Evolutionary conservation across 768 basidiomycete genomes (phyloP).

Genomic region (Roridomyces roridus): DNA sequence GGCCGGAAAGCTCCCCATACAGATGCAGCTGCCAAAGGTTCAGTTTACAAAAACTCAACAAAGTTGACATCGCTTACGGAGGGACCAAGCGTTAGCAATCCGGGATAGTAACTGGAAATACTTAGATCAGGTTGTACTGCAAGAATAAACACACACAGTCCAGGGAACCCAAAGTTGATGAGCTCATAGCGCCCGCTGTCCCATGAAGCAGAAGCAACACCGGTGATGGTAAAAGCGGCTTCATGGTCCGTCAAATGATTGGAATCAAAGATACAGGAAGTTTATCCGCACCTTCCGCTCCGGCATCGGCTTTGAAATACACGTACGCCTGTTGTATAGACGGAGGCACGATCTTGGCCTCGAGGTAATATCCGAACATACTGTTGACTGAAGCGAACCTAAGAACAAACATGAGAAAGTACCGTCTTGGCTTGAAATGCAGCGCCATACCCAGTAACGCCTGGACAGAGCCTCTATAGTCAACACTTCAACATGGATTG

Average conservation of each 20-base stretch:
- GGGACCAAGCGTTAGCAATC: conserved; percentile 30
- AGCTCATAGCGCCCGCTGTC: conserved; percentile 8
- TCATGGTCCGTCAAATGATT: conserved; percentile 14
- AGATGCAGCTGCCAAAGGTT: conserved; percentile 1
- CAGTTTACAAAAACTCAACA: neutral
- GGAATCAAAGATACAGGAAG: conserved; percentile 16
- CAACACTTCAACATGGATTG: too few species aligned
- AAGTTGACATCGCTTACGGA: neutral
- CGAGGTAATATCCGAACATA: conserved; percentile 30
- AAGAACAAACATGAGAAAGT: neutral
- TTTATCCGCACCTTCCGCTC: too few species aligned
- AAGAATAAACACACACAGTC: conserved; percentile 9
- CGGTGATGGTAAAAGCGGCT: conserved; percentile 28
- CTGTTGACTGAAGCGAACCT: conserved; percentile 14
- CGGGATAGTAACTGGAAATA: conserved; percentile 4
- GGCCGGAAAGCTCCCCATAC: conserved; percentile 8
- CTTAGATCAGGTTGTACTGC: neutral
- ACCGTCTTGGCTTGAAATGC: neutral
- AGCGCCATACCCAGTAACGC: conserved; percentile 9
- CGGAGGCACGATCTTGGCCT: conserved; percentile 30
- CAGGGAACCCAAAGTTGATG: conserved; percentile 29
- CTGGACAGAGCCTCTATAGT: neutral
- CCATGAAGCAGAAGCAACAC: conserved; percentile 19
- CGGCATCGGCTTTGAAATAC: too few species aligned
- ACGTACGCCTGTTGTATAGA: conserved; percentile 30